Percentiles rank a stretch among this genome's conserved stretches.
Evolutionary conservation across 176 grass and related monocot species (phyloP).

Genomic region (Oryza longistaminata): DNA sequence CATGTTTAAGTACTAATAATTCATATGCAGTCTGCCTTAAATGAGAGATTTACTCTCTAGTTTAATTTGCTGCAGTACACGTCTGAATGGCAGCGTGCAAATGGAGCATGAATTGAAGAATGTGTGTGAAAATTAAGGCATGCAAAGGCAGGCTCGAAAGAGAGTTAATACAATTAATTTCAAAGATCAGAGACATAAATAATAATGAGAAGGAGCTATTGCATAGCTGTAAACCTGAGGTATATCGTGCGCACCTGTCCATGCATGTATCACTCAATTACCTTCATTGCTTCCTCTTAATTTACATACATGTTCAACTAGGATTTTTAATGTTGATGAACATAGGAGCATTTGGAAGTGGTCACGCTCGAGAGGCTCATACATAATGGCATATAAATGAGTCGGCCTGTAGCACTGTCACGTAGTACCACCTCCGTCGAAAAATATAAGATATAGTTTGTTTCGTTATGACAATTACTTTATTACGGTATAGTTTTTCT

Average conservation of each 20-base stretch:
- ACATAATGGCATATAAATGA: too few species aligned
- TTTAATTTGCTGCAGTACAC: slow-evolving; percentile 17
- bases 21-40: slow-evolving; percentile 18
- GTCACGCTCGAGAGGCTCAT: neutral
- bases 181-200: neutral
- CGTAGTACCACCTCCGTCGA: too few species aligned
- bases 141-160: neutral
- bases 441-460: too few species aligned
- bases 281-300: neutral
- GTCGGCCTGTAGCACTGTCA: too few species aligned
- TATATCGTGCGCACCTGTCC: slow-evolving; percentile 13
- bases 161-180: slow-evolving; percentile 31
- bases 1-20: neutral
- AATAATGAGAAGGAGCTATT: slow-evolving; percentile 17
- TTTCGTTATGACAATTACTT: too few species aligned
- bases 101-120: slow-evolving; percentile 4
- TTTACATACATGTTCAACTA: neutral
- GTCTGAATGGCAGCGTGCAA: slow-evolving; percentile 9
- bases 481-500: too few species aligned
- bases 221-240: slow-evolving; percentile 20
- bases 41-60: slow-evolving; percentile 16
- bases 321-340: slow-evolving; percentile 12
- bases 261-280: neutral
- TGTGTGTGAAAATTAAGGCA: neutral
- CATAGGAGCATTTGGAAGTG: neutral